Percentiles rank a stretch among this genome's conserved stretches.
Evolutionary conservation across 371 early-diverging fungal species (phyloP).

Genomic region (Lichtheimia ornata): DNA sequence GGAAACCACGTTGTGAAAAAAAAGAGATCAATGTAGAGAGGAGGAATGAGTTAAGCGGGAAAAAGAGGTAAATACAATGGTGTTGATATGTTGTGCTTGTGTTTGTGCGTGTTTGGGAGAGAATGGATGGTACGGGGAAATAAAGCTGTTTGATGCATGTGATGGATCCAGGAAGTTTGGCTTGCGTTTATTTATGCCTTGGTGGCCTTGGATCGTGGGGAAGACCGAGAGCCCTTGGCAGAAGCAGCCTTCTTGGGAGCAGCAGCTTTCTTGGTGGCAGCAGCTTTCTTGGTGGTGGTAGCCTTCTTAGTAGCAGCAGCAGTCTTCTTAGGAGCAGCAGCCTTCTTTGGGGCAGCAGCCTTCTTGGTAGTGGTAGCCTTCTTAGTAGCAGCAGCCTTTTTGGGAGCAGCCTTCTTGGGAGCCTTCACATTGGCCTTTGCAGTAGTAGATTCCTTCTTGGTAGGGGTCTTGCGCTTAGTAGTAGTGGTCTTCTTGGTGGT

Average conservation of each 20-base stretch:
- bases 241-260: constrained; percentile 20
- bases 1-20: constrained; percentile 1
- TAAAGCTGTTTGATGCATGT: not conserved
- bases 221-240: too few species aligned
- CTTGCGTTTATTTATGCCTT: constrained; percentile 15
- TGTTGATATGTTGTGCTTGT: not conserved
- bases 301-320: constrained; percentile 27
- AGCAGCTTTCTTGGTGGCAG: constrained; percentile 28
- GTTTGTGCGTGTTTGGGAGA: not conserved
- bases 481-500: constrained; percentile 36
- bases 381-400: constrained; percentile 14
- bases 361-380: constrained; percentile 47
- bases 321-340: constrained; percentile 18
- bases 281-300: constrained; percentile 31
- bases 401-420: constrained; percentile 31
- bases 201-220: constrained; percentile 22
- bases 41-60: constrained; percentile 9
- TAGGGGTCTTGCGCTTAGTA: constrained; percentile 2
- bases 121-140: not conserved
- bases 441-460: not conserved
- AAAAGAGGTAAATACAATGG: constrained; percentile 3
- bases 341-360: constrained; percentile 34
- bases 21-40: not conserved
- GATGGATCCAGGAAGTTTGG: not conserved
- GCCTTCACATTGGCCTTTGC: constrained; percentile 3